Percentiles rank a stretch among this genome's conserved stretches.
phyloP scores from a whole-genome alignment of 371 early-diverging fungal genomes.

The Saksenaea oblongispora region DNA sequence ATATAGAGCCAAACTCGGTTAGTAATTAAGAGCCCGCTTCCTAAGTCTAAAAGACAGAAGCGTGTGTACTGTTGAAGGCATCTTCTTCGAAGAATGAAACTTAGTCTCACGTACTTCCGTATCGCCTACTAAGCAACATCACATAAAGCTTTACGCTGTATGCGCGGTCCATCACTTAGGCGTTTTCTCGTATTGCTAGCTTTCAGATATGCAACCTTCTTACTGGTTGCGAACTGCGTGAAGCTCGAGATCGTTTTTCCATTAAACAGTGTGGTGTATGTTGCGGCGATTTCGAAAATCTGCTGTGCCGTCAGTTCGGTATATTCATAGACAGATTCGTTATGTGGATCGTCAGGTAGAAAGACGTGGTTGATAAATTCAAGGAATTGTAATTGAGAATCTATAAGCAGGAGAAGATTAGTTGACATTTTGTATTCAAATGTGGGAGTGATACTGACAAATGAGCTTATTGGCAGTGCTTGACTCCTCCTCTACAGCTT shows the following conservation, averaged over 20 bases:
- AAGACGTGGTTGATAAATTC: slow-evolving; percentile 4
- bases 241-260: background rate
- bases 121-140: too few relatives aligned
- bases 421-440: background rate
- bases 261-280: background rate
- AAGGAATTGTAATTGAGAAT: background rate
- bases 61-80: too few relatives aligned
- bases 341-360: background rate
- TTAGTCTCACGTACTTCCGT: too few relatives aligned
- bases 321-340: background rate
- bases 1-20: too few relatives aligned
- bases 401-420: background rate
- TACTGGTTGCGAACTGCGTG: slow-evolving; percentile 3
- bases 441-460: background rate
- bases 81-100: too few relatives aligned
- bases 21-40: too few relatives aligned
- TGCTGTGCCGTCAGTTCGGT: background rate
- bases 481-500: background rate
- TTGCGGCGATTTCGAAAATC: slow-evolving; percentile 1
- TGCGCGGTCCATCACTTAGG: background rate
- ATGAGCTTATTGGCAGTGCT: background rate
- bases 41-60: too few relatives aligned
- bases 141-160: background rate
- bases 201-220: background rate
- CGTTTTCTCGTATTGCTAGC: background rate